Conservation (phyloP, 352 stramenopile genomes). For the Thraustochytrium sp. region DNA sequence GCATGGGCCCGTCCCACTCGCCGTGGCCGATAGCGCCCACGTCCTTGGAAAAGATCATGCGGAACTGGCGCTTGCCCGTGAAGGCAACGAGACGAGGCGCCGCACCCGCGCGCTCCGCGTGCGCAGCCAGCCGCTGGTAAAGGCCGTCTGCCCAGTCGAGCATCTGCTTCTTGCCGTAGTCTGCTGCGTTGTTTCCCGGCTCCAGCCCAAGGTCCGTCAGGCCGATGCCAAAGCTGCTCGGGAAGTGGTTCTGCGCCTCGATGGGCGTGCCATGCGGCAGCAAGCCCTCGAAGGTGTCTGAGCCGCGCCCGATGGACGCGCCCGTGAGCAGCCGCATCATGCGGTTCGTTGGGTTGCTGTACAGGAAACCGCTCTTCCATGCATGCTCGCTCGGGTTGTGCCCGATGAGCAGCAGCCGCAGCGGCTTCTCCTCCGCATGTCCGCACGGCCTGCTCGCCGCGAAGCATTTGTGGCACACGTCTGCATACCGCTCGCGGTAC, state of each 20-base stretch:
- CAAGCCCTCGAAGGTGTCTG: slow-evolving; percentile 61
- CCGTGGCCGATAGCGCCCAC: slow-evolving; percentile 56
- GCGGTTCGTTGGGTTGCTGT: slow-evolving; percentile 74
- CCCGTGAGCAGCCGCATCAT: slow-evolving; percentile 77
- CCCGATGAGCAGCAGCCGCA: slow-evolving; percentile 72
- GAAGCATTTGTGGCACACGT: slow-evolving; percentile 43
- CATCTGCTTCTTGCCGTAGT: slow-evolving; percentile 65
- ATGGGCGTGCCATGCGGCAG: slow-evolving; percentile 60
- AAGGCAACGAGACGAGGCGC: slow-evolving; percentile 69
- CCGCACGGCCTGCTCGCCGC: slow-evolving; percentile 52
- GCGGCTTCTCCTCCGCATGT: slow-evolving; percentile 61
- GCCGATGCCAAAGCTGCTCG: slow-evolving; percentile 60
- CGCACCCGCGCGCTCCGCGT: slow-evolving; percentile 59
- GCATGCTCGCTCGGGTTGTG: slow-evolving; percentile 80
- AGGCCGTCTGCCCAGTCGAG: slow-evolving; percentile 60
- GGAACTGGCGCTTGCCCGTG: slow-evolving; percentile 75
- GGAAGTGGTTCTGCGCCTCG: slow-evolving; percentile 66
- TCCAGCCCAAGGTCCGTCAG: slow-evolving; percentile 73
- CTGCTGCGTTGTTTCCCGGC: slow-evolving; percentile 71
- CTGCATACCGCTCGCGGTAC: slow-evolving; percentile 45
- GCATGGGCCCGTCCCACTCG: slow-evolving; percentile 47
- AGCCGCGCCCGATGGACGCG: slow-evolving; percentile 49
- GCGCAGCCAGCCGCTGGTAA: slow-evolving; percentile 59
- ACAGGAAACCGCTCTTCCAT: slow-evolving; percentile 62
- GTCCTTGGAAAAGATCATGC: slow-evolving; percentile 66